Base-by-base conservation (phyloP, 78 protist genomes). In the Bigelowiella natans region DNA sequence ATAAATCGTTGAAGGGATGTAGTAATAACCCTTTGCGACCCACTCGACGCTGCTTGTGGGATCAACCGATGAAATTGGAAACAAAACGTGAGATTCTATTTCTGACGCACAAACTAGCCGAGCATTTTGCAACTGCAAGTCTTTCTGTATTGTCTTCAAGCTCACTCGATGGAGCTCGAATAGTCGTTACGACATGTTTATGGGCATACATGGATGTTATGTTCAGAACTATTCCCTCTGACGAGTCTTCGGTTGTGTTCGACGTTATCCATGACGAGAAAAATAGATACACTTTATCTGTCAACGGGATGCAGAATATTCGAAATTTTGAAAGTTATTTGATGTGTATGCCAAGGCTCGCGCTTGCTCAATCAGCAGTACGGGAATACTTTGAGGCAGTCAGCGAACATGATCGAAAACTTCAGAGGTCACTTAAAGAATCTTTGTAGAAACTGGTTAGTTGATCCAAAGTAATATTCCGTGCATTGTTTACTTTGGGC, bases 201-300 rank as follows among this genome's bases (percentile, higher is more conserved):
- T n/a, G n/a, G n/a, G n/a, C n/a, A n/a, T n/a, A n/a, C n/a, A n/a
- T n/a, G n/a, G n/a, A n/a, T n/a, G n/a, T n/a, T n/a, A n/a, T n/a
- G n/a, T n/a, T n/a, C n/a, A n/a, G n/a, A n/a, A n/a, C n/a, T n/a
- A n/a, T n/a, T n/a, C n/a, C n/a, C n/a, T n/a, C n/a, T n/a, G n/a
- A n/a, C n/a, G n/a, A n/a, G n/a, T n/a, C n/a, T n/a, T n/a, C n/a
- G n/a, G n/a, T 88, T 1, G 26, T 88, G 83, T 37, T 92, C 36
- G 88, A 51, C 11, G 93, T 93, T 29, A 86, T 94, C 83, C 83
- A 92, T 7, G 95, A 94, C 85, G 88, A 39, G 0, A 63, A 90
- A 29, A 11, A 89, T 29, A 82, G 95, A 31, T 39, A 37, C 64
- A 2, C n/a, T 29, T 93, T 93, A 2, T 40, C 63, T 11, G 93